phyloP scores from a whole-genome alignment of 2,329 filamentous ascomycete genomes.

The Penicillium concentricum region DNA sequence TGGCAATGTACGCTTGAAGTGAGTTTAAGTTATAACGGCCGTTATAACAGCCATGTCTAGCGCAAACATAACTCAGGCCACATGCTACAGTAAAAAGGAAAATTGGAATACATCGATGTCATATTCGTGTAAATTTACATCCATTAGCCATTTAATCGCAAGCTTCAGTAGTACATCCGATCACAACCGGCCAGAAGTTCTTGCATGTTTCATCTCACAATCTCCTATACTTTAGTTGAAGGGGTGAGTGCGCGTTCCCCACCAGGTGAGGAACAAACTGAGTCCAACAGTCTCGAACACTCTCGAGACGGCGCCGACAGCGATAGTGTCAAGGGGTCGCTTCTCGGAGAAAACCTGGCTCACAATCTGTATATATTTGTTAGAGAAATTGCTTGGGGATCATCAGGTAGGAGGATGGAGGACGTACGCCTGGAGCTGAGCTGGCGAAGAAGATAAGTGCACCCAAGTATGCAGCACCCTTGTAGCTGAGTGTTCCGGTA shows the following conservation, averaged over 20 bases:
- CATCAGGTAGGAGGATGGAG: background rate
- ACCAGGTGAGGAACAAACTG: constrained; percentile 91
- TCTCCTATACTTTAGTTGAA: constrained; percentile 64
- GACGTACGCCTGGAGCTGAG: constrained; percentile 77
- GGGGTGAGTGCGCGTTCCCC: constrained; percentile 92
- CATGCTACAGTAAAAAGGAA: background rate
- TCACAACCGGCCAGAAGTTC: constrained; percentile 12
- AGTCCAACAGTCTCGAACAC: constrained; percentile 91
- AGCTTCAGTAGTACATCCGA: background rate
- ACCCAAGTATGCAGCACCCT: constrained; percentile 93
- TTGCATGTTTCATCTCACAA: background rate
- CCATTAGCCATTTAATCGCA: background rate
- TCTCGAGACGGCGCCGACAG: constrained; percentile 79
- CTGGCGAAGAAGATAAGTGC: constrained; percentile 87
- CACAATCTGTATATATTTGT: constrained; percentile 62
- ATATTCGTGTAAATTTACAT: constrained; percentile 9
- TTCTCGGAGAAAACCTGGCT: constrained; percentile 86
- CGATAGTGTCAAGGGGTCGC: constrained; percentile 85
- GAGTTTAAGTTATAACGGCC: no score
- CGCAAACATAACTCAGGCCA: no score
- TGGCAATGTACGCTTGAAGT: no score
- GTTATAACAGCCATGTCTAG: no score
- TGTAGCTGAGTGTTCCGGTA: constrained; percentile 92
- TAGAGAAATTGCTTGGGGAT: constrained; percentile 5
- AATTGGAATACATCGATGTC: background rate